phyloP scores from a whole-genome alignment of 805 yeast genomes.

The Metschnikowia arizonensis region DNA sequence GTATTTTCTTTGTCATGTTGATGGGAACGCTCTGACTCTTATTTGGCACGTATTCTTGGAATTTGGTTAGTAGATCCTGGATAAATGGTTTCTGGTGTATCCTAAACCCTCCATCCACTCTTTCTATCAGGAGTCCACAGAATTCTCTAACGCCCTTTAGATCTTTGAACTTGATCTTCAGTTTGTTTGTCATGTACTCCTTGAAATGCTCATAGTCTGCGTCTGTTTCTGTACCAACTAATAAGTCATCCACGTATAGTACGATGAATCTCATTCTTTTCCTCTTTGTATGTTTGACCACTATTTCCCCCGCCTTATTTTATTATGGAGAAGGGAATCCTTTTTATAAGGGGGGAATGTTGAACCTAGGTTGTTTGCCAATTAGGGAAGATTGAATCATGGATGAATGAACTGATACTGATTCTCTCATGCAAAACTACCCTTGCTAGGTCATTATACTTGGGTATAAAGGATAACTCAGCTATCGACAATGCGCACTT shows the following conservation, averaged over 20 bases:
- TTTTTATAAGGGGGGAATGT: too few species aligned
- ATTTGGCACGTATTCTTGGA: too few species aligned
- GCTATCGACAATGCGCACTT: slow-evolving; percentile 62
- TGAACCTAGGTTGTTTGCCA: too few species aligned
- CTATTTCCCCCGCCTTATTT: too few species aligned
- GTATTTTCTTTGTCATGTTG: too few species aligned
- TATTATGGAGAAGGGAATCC: too few species aligned
- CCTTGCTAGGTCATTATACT: slow-evolving; percentile 61
- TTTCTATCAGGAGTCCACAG: not conserved
- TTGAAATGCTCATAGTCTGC: not conserved
- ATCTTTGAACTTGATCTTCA: too few species aligned
- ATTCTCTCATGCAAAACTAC: slow-evolving; percentile 66
- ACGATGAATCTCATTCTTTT: not conserved
- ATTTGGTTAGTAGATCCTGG: not conserved
- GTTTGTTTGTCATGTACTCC: not conserved
- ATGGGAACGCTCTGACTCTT: too few species aligned
- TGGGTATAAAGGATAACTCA: slow-evolving; percentile 51
- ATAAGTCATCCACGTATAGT: not conserved
- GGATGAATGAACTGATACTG: too few species aligned
- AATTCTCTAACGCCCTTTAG: not conserved
- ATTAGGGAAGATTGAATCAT: too few species aligned
- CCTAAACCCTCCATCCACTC: not conserved
- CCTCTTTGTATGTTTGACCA: not conserved
- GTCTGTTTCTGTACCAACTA: not conserved
- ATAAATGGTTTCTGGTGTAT: not conserved